Percentiles rank a stretch among this genome's conserved stretches.
These are phyloP conservation scores for Puccinia horiana DNA, from an alignment of 1,284 basidiomycete genomes.

Conservation along the genomic window DNA sequence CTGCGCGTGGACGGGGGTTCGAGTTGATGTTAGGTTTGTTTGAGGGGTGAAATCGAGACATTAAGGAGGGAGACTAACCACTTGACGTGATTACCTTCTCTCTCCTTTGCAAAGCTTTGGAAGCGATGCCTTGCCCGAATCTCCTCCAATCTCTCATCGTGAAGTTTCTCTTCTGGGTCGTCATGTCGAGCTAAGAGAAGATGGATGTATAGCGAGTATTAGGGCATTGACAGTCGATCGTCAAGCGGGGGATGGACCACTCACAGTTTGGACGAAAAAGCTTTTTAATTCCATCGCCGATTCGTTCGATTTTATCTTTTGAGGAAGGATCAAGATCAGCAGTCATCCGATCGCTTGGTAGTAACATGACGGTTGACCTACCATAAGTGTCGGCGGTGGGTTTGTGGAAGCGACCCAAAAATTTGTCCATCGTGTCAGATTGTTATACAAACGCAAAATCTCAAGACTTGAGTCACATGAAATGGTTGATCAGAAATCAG, in stretches of 20 bases:
- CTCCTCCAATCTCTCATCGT: conserved; percentile 13
- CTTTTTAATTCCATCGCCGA: conserved; percentile 22
- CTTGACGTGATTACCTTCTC: conserved; percentile 74
- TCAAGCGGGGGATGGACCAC: background rate
- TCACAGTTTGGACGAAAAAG: conserved; percentile 8
- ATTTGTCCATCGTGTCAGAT: background rate
- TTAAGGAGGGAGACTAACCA: conserved; percentile 69
- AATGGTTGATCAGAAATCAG: background rate
- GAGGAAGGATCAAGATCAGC: background rate
- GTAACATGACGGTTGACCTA: background rate
- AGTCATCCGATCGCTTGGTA: background rate
- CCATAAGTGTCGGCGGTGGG: background rate
- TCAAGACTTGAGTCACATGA: background rate
- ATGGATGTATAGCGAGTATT: background rate
- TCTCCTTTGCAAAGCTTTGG: conserved; percentile 70
- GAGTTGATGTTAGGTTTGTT: background rate
- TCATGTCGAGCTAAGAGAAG: conserved; percentile 41
- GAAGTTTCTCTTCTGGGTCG: conserved; percentile 40
- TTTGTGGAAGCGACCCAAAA: background rate
- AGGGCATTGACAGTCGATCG: background rate
- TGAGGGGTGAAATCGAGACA: background rate
- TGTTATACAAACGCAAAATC: background rate
- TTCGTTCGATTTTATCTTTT: conserved; percentile 14
- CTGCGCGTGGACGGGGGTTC: conserved; percentile 7
- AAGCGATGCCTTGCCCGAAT: conserved; percentile 68